A percentile compares a stretch with the other conserved stretches of the same genome.
These are phyloP conservation scores for Polyporus tsugae DNA, from an alignment of 1,284 basidiomycete genomes.

Conservation along the genomic window DNA sequence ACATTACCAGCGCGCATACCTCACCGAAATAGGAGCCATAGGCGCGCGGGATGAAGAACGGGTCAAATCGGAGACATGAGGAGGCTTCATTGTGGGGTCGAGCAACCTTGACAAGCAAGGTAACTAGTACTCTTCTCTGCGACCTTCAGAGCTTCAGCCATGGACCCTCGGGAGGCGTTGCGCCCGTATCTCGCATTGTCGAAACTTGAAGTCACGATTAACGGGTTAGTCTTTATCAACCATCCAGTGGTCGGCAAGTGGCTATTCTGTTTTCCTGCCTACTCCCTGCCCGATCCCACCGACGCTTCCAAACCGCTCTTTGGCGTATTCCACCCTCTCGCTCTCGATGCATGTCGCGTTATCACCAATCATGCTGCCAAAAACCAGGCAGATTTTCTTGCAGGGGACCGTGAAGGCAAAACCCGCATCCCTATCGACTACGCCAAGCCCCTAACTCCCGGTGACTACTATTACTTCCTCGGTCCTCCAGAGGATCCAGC, in stretches of 20 bases:
- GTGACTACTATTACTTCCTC: conserved; percentile 2
- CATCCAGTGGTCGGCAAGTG: neutral
- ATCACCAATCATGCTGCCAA: neutral
- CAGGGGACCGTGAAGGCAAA: neutral
- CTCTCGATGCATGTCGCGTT: neutral
- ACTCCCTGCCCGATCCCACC: neutral
- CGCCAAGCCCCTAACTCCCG: neutral
- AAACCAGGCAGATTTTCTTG: neutral
- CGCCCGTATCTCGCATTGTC: no score
- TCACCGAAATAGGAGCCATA: no score
- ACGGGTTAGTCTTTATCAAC: neutral
- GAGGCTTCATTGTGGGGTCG: no score
- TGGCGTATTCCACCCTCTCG: neutral
- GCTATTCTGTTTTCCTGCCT: neutral
- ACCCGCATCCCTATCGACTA: neutral
- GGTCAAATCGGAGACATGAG: no score
- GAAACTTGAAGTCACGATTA: neutral
- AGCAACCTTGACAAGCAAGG: no score
- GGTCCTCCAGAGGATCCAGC: neutral
- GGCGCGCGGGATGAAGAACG: no score
- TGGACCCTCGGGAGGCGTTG: neutral
- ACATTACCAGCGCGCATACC: no score
- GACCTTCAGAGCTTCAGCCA: neutral
- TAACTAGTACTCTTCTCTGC: no score
- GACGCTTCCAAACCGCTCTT: neutral